Evolutionary conservation across 2,329 filamentous ascomycete genomes (phyloP), one percentile per base, ranked within the genome.

Genomic region (Microdochium nivale): DNA sequence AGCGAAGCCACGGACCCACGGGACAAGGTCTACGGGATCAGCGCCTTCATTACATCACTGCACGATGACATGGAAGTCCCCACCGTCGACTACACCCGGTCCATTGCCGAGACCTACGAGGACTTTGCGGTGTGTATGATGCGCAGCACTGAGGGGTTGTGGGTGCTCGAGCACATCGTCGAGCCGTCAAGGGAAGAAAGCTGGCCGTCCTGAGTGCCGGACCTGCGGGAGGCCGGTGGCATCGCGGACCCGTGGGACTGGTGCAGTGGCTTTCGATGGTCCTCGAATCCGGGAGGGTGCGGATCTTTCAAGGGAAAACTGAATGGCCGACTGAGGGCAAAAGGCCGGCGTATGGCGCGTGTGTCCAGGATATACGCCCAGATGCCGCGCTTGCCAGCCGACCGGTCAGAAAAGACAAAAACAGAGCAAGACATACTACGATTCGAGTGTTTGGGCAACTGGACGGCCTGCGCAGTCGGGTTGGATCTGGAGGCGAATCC

Each of bases 191-290:
- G 35, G 10, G 25, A 24, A 35, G 24, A 46, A 33, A 14, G 7
- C 33, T 55, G 51, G 32, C 56, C 53, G 5, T 58, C 56, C 1
- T 58, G 53, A 53, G 50, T 56, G 3, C 52, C 53, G 1, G 49
- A 57, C 24, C 55, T 53, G 55, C 32, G 44, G 24, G 14, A 32
- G 14, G 13, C 24, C 3, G 4, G 21, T 5, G 14, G 16, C 7
- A 23, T 44, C 19, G 40, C 40, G 14, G 8, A 19, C 19, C 40
- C 40, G 19, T 7, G 21, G 16, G 13, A 21, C 16, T 44, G 40
- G 40, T 23, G n/a, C 19, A 44, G 40, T 19, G 40, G 40, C 5
- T 11, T 44, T 3, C 8, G 7, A 13, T 7, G 40, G 19, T 19
- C 40, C 9, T 19, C 40, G 9, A 13, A 11, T 4, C 19, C 13